Evolutionary conservation across 768 basidiomycete species (phyloP).

Genomic region (Leccinum longicurvipes): DNA sequence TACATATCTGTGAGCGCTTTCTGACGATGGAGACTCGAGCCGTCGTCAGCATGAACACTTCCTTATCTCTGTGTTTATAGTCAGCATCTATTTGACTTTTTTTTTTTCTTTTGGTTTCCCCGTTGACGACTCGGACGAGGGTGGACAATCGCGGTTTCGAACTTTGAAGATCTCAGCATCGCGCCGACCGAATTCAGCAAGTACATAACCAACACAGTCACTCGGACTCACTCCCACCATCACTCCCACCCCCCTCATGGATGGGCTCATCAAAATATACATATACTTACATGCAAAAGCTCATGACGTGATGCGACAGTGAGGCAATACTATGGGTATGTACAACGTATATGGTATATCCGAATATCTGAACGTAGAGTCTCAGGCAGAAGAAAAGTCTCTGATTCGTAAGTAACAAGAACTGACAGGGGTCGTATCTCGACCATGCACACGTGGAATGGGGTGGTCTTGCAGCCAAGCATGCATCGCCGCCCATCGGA

Average conservation of each 20-base stretch:
- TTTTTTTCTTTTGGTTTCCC: too few relatives aligned
- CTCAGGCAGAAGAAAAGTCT: background rate
- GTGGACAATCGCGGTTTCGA: too few relatives aligned
- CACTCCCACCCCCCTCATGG: too few relatives aligned
- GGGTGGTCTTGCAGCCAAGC: background rate
- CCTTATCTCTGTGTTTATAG: too few relatives aligned
- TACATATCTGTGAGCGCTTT: too few relatives aligned
- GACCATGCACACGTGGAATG: background rate
- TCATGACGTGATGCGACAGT: background rate
- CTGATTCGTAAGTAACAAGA: background rate
- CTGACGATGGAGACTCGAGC: too few relatives aligned
- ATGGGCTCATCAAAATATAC: background rate
- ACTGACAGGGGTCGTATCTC: background rate
- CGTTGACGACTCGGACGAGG: too few relatives aligned
- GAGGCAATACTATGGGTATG: slow-evolving; percentile 8
- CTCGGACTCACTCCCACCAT: background rate
- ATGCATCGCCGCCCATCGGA: background rate
- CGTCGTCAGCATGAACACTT: too few relatives aligned
- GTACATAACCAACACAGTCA: background rate
- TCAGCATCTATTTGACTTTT: too few relatives aligned
- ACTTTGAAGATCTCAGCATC: background rate
- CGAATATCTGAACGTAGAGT: background rate
- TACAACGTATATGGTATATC: slow-evolving; percentile 14
- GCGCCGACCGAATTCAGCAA: background rate
- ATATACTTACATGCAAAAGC: too few relatives aligned